Percentiles rank a stretch among this genome's conserved stretches.
phyloP scores from a whole-genome alignment of 2,329 filamentous ascomycete species.

The Didymellaceae sp. region DNA sequence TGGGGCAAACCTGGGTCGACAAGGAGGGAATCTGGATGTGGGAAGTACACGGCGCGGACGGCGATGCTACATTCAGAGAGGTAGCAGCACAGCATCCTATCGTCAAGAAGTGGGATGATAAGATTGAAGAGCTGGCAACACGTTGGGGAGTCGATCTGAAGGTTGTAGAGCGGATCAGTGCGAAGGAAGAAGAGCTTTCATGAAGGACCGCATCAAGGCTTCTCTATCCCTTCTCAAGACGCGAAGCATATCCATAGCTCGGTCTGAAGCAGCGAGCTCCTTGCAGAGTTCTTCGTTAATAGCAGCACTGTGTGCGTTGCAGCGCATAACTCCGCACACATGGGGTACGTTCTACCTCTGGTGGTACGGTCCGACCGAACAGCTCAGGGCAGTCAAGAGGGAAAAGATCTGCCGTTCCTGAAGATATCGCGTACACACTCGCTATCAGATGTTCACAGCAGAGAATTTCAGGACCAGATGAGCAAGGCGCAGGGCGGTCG shows the following conservation, averaged over 20 bases:
- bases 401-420: no score
- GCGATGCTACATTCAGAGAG: constrained; percentile 46
- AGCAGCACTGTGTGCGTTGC: not conserved
- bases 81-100: constrained; percentile 73
- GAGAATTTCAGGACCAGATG: no score
- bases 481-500: no score
- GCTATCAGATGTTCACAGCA: no score
- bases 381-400: no score
- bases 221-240: not conserved
- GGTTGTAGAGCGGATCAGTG: constrained; percentile 46
- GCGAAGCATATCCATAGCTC: not conserved
- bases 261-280: not conserved
- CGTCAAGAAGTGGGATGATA: constrained; percentile 65
- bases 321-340: not conserved
- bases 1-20: constrained; percentile 70
- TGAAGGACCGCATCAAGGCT: not conserved
- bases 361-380: no score
- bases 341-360: no score
- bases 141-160: constrained; percentile 51
- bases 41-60: constrained; percentile 53
- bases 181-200: constrained; percentile 43
- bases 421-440: no score
- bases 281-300: not conserved
- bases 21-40: constrained; percentile 76
- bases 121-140: constrained; percentile 52